Base-by-base conservation (phyloP, 305 asterid genomes). In the Petunia hybrid region DNA sequence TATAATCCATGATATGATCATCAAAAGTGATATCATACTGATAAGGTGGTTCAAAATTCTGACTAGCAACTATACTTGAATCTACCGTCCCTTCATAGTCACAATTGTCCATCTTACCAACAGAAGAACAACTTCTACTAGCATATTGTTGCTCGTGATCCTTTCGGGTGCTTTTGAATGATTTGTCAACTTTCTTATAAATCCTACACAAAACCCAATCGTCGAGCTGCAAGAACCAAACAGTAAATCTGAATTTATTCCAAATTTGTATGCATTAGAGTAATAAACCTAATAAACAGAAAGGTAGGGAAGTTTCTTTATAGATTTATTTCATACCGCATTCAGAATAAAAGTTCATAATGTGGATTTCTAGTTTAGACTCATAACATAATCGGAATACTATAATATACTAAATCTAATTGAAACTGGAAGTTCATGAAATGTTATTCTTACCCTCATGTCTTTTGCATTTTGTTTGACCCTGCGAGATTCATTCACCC, bases 181-280 rank as follows among this genome's bases (percentile, higher is more conserved):
- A 45, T 22, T 83, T 87, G 2, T 78, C 86, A 13, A 9, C 57
- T 59, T 87, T 87, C 45, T 84, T 84, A 3, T 84, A 80, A 42
- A 88, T 82, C 74, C 83, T 81, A 16, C 91, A 88, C 2, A 88
- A 42, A 56, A 88, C 89, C 68, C 82, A 85, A 70, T 88, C 83
- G 2, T 88, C 91, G 40, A 88, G 64, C 91, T 87, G 48, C 86
- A 86, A 80, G n/a, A 10, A 67, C 41, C 42, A 1, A 5, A 76
- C 31, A 22, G 0, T 22, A 22, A 22, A 22, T 22, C 31, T 22
- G 31, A 22, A 22, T 22, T 22, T 9, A 48, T 2, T 16, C 41
- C 31, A 8, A 40, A 51, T 41, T 35, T 16, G 10, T 8, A 57
- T 22, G 31, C 31, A 31, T 4, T 5, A 67, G 8, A 48, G 4